Evolutionary conservation across 345 rosid species (phyloP).

Genomic region (Nephelium lappaceum): DNA sequence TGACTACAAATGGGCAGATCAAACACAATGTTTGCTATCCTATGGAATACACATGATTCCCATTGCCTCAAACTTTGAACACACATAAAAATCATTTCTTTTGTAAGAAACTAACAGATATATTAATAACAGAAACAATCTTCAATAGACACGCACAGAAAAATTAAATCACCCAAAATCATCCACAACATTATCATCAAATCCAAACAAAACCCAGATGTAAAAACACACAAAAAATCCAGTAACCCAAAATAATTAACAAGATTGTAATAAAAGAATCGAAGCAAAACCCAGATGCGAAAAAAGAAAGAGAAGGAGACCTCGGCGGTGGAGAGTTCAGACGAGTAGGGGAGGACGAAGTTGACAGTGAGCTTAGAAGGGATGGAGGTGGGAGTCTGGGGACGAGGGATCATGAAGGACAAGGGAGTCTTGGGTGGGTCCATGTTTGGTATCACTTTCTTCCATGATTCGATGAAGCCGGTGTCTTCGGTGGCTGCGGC

Average conservation of each 20-base stretch:
- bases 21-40: neutral
- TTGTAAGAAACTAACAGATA: neutral
- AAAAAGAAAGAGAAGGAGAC: conserved; percentile 27
- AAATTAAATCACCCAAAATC: neutral
- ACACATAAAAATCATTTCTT: neutral
- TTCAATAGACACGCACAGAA: neutral
- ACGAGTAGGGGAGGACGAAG: conserved; percentile 74
- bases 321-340: conserved; percentile 62
- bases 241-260: neutral
- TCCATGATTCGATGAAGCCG: conserved; percentile 64
- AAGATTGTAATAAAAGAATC: neutral
- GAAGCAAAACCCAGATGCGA: conserved; percentile 18
- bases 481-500: conserved; percentile 53
- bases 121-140: neutral
- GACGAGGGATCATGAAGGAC: conserved; percentile 68
- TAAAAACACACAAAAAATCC: conserved; percentile 1
- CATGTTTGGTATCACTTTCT: conserved; percentile 64
- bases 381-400: conserved; percentile 56
- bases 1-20: neutral
- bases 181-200: neutral
- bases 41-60: neutral
- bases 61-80: neutral
- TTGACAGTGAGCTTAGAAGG: conserved; percentile 87
- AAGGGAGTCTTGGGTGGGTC: conserved; percentile 86
- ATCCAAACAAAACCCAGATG: conserved; percentile 21